phyloP scores from a whole-genome alignment of 2,329 filamentous ascomycete species.

The Fusarium algeriense region DNA sequence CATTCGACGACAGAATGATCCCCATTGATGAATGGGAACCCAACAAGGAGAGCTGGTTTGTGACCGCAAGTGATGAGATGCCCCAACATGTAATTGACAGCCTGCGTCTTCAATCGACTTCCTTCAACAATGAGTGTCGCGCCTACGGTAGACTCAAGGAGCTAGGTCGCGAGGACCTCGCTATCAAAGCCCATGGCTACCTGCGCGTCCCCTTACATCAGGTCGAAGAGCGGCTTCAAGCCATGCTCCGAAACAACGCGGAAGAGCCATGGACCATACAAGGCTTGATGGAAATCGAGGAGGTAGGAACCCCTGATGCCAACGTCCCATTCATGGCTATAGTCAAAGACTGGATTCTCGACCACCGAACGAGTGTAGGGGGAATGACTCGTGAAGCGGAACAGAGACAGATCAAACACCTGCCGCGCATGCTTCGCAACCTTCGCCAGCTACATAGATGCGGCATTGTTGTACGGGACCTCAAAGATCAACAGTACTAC shows the following conservation, averaged over 20 bases:
- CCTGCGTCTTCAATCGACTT: not conserved
- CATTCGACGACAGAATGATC: too few species aligned
- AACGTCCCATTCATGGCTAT: conserved; percentile 17
- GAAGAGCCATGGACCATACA: too few species aligned
- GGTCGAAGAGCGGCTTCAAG: conserved; percentile 2
- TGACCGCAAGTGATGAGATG: not conserved
- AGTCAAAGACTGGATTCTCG: conserved; percentile 22
- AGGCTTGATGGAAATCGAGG: not conserved
- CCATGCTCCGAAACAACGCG: not conserved
- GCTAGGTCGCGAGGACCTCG: conserved; percentile 6
- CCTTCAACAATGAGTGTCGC: conserved; percentile 28
- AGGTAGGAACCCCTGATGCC: not conserved
- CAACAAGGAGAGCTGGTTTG: too few species aligned
- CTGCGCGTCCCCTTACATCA: not conserved
- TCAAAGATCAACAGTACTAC: conserved; percentile 12
- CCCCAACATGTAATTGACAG: not conserved
- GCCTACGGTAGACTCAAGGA: conserved; percentile 31
- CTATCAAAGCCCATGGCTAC: conserved; percentile 16
- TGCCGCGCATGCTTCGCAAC: conserved; percentile 13
- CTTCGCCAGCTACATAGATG: conserved; percentile 12
- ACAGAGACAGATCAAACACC: not conserved
- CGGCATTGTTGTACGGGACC: conserved; percentile 21
- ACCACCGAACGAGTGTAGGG: not conserved
- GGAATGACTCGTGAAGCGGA: not conserved
- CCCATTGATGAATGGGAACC: too few species aligned